Percentiles rank a stretch among this genome's conserved stretches.
These are phyloP conservation scores for Amylocystis lapponica DNA, from an alignment of 768 basidiomycete genomes.

Conservation along the genomic window DNA sequence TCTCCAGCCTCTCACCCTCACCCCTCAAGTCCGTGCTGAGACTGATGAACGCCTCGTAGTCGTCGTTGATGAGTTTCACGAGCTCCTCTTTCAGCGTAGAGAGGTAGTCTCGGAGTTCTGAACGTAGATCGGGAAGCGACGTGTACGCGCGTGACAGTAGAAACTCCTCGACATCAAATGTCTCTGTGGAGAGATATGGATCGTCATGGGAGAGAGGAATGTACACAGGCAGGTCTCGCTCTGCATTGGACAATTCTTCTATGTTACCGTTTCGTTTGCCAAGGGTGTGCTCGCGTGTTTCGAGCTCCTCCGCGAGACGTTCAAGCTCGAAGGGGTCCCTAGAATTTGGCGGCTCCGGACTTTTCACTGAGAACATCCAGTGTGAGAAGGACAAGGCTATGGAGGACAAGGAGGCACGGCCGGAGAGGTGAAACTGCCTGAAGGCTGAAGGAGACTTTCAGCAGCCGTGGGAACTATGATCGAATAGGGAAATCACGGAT, in stretches of 20 bases:
- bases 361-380: conserved; percentile 7
- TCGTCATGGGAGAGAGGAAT: conserved; percentile 78
- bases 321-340: conserved; percentile 63
- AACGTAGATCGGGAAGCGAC: conserved; percentile 80
- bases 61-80: conserved; percentile 93
- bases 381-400: neutral
- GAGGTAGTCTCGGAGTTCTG: conserved; percentile 84
- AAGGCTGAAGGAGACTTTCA: too few relatives aligned
- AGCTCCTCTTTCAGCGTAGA: conserved; percentile 85
- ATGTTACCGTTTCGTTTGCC: neutral
- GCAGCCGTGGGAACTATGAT: too few relatives aligned
- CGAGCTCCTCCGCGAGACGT: conserved; percentile 66
- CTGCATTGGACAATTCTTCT: conserved; percentile 9
- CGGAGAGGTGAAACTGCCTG: too few relatives aligned
- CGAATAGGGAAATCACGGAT: too few relatives aligned
- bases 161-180: conserved; percentile 82
- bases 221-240: conserved; percentile 54
- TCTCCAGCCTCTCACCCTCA: conserved; percentile 68
- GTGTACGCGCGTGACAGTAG: conserved; percentile 81
- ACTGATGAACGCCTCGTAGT: conserved; percentile 97
- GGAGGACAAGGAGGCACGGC: neutral
- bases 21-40: conserved; percentile 88
- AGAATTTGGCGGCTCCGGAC: conserved; percentile 7
- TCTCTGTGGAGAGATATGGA: conserved; percentile 57
- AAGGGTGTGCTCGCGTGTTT: conserved; percentile 8